phyloP scores from a whole-genome alignment of 73 alveolate genomes.

The Paramecium sonneborni region DNA sequence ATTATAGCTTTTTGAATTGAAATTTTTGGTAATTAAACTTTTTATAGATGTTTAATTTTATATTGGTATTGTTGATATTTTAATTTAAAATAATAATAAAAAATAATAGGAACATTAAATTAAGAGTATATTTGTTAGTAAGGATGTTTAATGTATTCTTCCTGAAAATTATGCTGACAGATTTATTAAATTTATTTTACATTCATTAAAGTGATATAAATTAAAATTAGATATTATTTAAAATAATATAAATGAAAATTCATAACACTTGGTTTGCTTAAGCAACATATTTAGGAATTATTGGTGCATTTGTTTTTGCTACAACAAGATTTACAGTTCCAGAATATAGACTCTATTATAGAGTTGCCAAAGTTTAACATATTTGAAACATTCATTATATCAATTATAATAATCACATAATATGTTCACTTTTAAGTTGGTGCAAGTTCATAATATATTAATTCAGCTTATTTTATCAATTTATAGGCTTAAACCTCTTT shows the following conservation, averaged over 20 bases:
- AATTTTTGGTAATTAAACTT: neutral
- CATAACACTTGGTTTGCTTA: conserved; percentile 47
- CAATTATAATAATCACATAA: neutral
- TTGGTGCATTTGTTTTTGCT: conserved; percentile 34
- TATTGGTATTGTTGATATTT: conserved; percentile 93
- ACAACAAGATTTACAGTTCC: conserved; percentile 54
- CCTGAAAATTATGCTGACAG: conserved; percentile 1
- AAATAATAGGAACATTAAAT: neutral
- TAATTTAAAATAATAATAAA: conserved; percentile 69
- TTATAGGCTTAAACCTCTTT: conserved; percentile 41
- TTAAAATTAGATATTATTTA: conserved; percentile 24
- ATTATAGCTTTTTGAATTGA: conserved; percentile 91
- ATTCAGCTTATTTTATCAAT: conserved; percentile 51
- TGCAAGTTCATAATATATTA: conserved; percentile 42
- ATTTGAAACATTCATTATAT: conserved; percentile 11
- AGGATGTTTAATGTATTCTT: conserved; percentile 32
- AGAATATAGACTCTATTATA: conserved; percentile 36
- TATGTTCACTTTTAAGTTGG: neutral
- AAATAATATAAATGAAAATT: conserved; percentile 22
- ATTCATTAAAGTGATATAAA: neutral
- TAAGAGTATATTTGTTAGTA: conserved; percentile 1
- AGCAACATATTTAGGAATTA: neutral
- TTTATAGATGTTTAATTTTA: neutral
- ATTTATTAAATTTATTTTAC: conserved; percentile 7
- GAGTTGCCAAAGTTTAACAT: conserved; percentile 29